Percentiles rank a stretch among this genome's conserved stretches.
These are phyloP conservation scores for Trametes coccinea DNA, from an alignment of 768 basidiomycete species.

Conservation along the genomic window DNA sequence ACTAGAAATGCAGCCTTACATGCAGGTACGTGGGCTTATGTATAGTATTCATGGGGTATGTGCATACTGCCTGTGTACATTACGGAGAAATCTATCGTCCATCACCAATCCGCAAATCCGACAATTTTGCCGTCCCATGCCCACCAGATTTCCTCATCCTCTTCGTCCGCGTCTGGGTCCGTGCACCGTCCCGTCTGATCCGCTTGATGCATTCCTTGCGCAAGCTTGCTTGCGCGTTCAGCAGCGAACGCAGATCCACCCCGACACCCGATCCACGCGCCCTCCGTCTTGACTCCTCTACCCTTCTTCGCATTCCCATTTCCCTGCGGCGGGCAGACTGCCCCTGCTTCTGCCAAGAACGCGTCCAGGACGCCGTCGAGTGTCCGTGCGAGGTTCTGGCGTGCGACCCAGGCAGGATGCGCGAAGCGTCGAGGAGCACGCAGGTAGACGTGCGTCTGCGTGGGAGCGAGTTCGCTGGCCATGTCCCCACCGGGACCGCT, in stretches of 20 bases:
- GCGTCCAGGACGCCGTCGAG: conserved; percentile 38
- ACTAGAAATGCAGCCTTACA: too few relatives aligned
- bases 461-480: conserved; percentile 45
- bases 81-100: too few relatives aligned
- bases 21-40: too few relatives aligned
- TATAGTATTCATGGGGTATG: too few relatives aligned
- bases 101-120: conserved; percentile 50
- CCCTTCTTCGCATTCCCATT: conserved; percentile 31
- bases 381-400: conserved; percentile 41
- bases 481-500: conserved; percentile 39
- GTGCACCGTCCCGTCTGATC: conserved; percentile 10
- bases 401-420: conserved; percentile 49
- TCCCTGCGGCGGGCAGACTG: conserved; percentile 29
- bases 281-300: conserved; percentile 37
- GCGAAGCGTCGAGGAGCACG: conserved; percentile 49
- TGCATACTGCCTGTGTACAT: too few relatives aligned
- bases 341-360: conserved; percentile 36
- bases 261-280: conserved; percentile 42
- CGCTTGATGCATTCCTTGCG: neutral
- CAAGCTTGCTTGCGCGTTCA: neutral
- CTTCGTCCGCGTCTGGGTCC: conserved; percentile 33
- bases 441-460: conserved; percentile 48
- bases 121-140: conserved; percentile 49
- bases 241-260: conserved; percentile 11
- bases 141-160: conserved; percentile 55